Percentiles rank a stretch among this genome's conserved stretches.
These are phyloP conservation scores for Lablab purpureus DNA, from an alignment of 306 rosid species.

Conservation along the genomic window DNA sequence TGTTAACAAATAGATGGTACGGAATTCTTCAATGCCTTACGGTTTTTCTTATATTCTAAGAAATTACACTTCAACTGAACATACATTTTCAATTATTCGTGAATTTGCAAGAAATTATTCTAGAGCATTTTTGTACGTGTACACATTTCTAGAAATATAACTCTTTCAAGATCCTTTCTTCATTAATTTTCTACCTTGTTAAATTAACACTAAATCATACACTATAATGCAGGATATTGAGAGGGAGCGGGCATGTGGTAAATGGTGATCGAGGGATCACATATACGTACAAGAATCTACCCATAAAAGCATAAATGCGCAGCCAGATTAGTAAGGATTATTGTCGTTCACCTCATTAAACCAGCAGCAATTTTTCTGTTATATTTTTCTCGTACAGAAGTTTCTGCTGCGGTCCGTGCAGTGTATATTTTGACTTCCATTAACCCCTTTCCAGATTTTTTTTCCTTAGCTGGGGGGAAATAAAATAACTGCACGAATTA, in stretches of 20 bases:
- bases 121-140: neutral
- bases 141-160: neutral
- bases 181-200: no score
- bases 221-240: constrained; percentile 75
- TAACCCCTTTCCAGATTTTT: constrained; percentile 43
- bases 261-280: constrained; percentile 68
- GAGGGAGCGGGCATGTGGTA: constrained; percentile 81
- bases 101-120: neutral
- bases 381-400: constrained; percentile 39
- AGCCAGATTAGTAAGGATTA: constrained; percentile 24
- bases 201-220: constrained; percentile 6
- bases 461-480: constrained; percentile 45
- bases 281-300: constrained; percentile 67
- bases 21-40: constrained; percentile 29
- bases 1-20: constrained; percentile 89
- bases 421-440: constrained; percentile 38
- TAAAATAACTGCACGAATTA: constrained; percentile 27
- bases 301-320: constrained; percentile 42
- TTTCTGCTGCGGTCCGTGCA: constrained; percentile 35
- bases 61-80: neutral
- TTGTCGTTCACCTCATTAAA: constrained; percentile 37
- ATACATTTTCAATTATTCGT: neutral
- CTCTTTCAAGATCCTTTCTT: no score
- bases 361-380: constrained; percentile 40
- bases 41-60: neutral